Evolutionary conservation across 768 basidiomycete species (phyloP), one percentile per base, ranked within the genome.

Genomic region (Podaxis pistillaris): DNA sequence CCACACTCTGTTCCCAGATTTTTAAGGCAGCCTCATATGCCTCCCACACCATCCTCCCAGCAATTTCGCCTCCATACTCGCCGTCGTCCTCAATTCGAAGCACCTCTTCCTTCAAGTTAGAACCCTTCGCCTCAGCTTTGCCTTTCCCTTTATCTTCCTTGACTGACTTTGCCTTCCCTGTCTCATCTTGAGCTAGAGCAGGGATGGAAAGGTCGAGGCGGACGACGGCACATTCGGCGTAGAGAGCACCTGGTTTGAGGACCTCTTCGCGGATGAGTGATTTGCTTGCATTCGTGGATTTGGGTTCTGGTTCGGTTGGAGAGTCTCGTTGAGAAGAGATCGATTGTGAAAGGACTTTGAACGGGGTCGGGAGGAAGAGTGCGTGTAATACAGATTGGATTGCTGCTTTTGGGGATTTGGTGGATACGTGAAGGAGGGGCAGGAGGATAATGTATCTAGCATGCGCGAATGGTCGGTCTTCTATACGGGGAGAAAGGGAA

Each of bases 301-400:
- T 6, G 58, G 65, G 28, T 24, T 49, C 11, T 19, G 64, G 40
- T 0, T 60, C 56, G 3, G 63, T 22, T 57, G 57, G 59, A 3
- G 68, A 59, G 30, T 33, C 2, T 9, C 1, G 30, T 33, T 9
- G 30, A 1, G 49, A 13, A n/a, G 47, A 19, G 15, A 63, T 66
- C 1, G 70, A 64, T 40, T 73, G 74, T 3, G 78, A 68, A 26
- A 80, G 69, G 44, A 80, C 75, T 72, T 90, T 91, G 76, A 90
- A 87, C 2, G 90, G 90, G 2, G 89, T 91, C 0, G 91, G 91
- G 15, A 93, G 81, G 72, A 91, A 94, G 13, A 96, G 82, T 0
- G 83, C 88, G 64, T 94, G 94, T 2, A 95, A 73, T n/a, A 94
- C 77, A 2, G 86, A 82, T 70, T 96, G 91, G n/a, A 90, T 76